Evolutionary conservation across 352 stramenopile genomes (phyloP).

Genomic region (Peronosclerospora sorghi): DNA sequence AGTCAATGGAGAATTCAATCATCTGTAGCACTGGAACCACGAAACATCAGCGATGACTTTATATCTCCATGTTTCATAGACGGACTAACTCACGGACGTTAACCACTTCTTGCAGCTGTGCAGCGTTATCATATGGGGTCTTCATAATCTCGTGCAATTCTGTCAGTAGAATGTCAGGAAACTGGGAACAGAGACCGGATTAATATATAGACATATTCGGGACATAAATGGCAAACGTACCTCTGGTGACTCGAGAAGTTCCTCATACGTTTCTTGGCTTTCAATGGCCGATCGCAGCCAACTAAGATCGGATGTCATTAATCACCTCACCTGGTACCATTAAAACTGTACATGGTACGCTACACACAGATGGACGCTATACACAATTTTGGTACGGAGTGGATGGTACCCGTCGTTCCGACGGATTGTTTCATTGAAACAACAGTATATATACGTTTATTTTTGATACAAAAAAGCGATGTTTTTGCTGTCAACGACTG

Average conservation of each 20-base stretch:
- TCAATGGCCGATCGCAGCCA: constrained; percentile 13
- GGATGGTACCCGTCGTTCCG: too few relatives aligned
- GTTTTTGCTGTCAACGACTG: too few relatives aligned
- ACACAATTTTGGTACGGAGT: too few relatives aligned
- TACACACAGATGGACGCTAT: too few relatives aligned
- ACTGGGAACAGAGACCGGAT: constrained; percentile 1
- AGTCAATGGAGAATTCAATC: constrained; percentile 22
- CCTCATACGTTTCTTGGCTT: constrained; percentile 20
- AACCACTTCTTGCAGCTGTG: constrained; percentile 19
- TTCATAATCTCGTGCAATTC: constrained; percentile 16
- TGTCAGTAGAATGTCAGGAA: constrained; percentile 14
- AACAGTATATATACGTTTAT: too few relatives aligned
- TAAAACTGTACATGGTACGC: too few relatives aligned
- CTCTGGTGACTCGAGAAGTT: constrained; percentile 18
- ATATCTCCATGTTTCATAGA: not conserved
- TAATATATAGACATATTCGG: not conserved
- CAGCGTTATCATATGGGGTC: constrained; percentile 5
- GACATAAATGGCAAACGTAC: constrained; percentile 4
- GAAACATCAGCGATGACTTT: not conserved
- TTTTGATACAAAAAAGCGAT: too few relatives aligned
- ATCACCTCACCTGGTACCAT: too few relatives aligned
- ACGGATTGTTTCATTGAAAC: too few relatives aligned
- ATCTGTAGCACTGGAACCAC: constrained; percentile 31
- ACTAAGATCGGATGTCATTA: too few relatives aligned
- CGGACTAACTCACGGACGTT: constrained; percentile 18